Evolutionary conservation across 2,329 filamentous ascomycete species (phyloP), one percentile per base, ranked within the genome.

Genomic region (Alternaria solani): DNA sequence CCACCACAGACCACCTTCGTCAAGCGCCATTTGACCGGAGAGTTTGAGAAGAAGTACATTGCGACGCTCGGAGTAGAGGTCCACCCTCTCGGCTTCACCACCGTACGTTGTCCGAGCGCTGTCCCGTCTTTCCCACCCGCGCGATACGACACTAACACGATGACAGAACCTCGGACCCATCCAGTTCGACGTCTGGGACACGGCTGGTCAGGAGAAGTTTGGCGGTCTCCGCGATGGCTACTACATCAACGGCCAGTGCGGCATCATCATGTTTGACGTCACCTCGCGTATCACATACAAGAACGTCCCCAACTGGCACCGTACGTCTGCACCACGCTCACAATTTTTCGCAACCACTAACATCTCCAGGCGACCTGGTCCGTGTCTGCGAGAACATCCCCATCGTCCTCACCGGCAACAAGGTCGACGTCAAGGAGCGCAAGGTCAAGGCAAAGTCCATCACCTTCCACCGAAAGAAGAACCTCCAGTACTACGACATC

Each of bases 21-120:
- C 88, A 99, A 99, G 91, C 95, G 95, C 80, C 95, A 99, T 86
- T 89, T 98, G 89, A 99, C 95, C 80, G 95, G 95, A 82, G 95
- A 99, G 83, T 99, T 99, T 81, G 95, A 99, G 87, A 99, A 99
- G 91, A 99, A 98, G 87, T 99, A 99, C 86, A 98, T 99, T 83
- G 95, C 95, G 77, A 99, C 95, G 63, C 92, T 99, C 70, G 95
- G 95, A 91, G 95, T 99, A 81, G 95, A 99, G 83, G 95, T 99
- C 72, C 95, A 99, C 87, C 95, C 95, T 81, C 92, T 99, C 71
- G 91, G 90, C 78, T 99, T 99, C 89, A 93, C 90, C 78, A 98
- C 94, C 81, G 94, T 98, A 93, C 85, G 93, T 69, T 4, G 7
- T 6, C 16, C 34, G 44, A 16, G 39, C 16, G 6, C 8, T n/a